A percentile compares a stretch with the other conserved stretches of the same genome.
These are phyloP conservation scores for Aureobasidium sp. DNA, from an alignment of 2,329 filamentous ascomycete genomes.

Conservation along the genomic window DNA sequence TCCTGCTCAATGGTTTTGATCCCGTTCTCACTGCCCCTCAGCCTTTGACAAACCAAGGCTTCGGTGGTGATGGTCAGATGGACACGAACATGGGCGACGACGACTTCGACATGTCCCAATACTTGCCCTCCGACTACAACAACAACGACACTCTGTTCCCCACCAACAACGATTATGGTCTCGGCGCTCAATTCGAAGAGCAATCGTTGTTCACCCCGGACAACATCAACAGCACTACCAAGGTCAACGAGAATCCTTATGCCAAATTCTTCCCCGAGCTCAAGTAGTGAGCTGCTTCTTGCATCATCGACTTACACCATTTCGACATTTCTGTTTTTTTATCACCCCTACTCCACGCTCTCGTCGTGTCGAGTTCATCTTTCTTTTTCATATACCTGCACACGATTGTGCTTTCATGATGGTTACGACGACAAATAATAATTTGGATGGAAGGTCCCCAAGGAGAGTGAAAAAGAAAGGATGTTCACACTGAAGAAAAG, in stretches of 20 bases:
- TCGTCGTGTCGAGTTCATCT: constrained; percentile 7
- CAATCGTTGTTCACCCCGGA: not conserved
- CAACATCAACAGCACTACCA: not conserved
- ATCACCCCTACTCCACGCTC: constrained; percentile 3
- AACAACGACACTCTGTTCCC: constrained; percentile 5
- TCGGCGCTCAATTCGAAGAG: constrained; percentile 10
- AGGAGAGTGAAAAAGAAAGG: not conserved
- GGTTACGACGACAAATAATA: not conserved
- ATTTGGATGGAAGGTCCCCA: constrained; percentile 1
- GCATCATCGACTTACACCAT: not conserved
- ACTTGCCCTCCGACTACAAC: not conserved
- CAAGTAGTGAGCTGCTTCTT: not conserved
- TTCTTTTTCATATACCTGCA: not conserved
- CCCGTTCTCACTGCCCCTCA: constrained; percentile 4
- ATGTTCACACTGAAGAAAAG: constrained; percentile 1
- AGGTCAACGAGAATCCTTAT: constrained; percentile 6
- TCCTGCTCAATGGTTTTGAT: not conserved
- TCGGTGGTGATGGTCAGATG: not conserved
- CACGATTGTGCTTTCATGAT: not conserved
- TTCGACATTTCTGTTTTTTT: not conserved
- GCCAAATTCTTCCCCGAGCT: constrained; percentile 9
- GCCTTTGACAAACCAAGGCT: not conserved
- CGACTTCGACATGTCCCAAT: constrained; percentile 11
- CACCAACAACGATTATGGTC: not conserved
- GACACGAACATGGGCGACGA: not conserved